A percentile compares a stretch with the other conserved stretches of the same genome.
Evolutionary conservation across 1,284 basidiomycete genomes (phyloP).

Genomic region (Tremellales sp.): DNA sequence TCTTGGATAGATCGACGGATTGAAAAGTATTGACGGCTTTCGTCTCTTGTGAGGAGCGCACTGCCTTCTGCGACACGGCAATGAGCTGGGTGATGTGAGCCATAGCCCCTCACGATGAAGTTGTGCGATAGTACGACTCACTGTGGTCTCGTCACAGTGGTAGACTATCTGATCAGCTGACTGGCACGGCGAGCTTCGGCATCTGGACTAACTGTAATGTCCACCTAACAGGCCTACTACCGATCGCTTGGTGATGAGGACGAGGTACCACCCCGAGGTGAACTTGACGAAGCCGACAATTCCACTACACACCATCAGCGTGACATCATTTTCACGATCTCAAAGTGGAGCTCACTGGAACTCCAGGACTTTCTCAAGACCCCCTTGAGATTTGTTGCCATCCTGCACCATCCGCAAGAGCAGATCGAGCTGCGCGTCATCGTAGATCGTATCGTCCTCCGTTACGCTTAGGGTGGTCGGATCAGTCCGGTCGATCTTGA

Average conservation of each 20-base stretch:
- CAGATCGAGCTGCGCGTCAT: slow-evolving; percentile 77
- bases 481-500: slow-evolving; percentile 84
- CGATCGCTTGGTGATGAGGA: slow-evolving; percentile 82
- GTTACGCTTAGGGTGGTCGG: slow-evolving; percentile 68
- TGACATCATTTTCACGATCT: too few relatives aligned
- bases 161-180: slow-evolving; percentile 57
- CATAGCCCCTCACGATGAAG: too few relatives aligned
- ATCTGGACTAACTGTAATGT: slow-evolving; percentile 63
- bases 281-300: slow-evolving; percentile 75
- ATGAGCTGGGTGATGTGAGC: slow-evolving; percentile 35
- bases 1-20: slow-evolving; percentile 95
- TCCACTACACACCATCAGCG: slow-evolving; percentile 17
- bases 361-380: slow-evolving; percentile 72
- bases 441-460: slow-evolving; percentile 85
- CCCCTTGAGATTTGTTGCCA: slow-evolving; percentile 82
- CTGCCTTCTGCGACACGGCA: slow-evolving; percentile 48
- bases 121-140: slow-evolving; percentile 40
- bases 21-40: slow-evolving; percentile 87
- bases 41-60: slow-evolving; percentile 76
- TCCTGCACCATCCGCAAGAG: slow-evolving; percentile 93
- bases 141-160: slow-evolving; percentile 89
- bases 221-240: slow-evolving; percentile 92
- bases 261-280: slow-evolving; percentile 86
- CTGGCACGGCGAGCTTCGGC: not conserved
- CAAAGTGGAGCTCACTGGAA: slow-evolving; percentile 56